Evolutionary conservation across 768 basidiomycete genomes (phyloP), one percentile per base, ranked within the genome.

Genomic region (Grammothele lineata): DNA sequence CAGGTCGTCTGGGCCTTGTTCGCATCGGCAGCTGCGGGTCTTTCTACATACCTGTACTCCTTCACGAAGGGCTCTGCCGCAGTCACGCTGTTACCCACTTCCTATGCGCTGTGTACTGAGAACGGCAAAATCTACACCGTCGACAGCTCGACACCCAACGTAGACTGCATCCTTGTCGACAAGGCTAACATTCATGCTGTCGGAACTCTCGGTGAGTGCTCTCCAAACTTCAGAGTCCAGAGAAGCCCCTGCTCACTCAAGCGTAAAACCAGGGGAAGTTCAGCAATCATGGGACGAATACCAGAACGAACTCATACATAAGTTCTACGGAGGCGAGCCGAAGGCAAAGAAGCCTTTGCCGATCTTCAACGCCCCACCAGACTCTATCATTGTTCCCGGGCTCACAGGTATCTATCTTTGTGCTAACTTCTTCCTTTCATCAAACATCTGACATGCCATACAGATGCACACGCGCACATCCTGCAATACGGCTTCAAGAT

Each of bases 401-500:
- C 69, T 92, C 15, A 68, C 85, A 62, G 87, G 87, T 85, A 21
- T 14, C 30, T 23, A 4, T 14, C 8, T 14, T 30, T 14, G 27
- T 14, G n/a, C n/a, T n/a, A n/a, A n/a, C n/a, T n/a, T n/a, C 27
- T 14, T 30, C 27, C 27, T 7, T 14, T 30, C 8, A 7, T 30
- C 8, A 7, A 7, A 30, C 27, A 14, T 30, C 27, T 30, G 27
- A 30, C 27, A 14, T 14, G 7, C 27, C 15, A 14, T 8, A 7
- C 26, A 85, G 90, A 92, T 62, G 80, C 88, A 0, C 90, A 92
- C 64, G 88, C 83, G 0, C 91, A 93, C 60, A 66, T 91, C 17
- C 59, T 91, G 26, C 71, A 78, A 24, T 87, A 90, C 53, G 92
- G 91, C 1, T 80, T 77, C 51, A 84, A 80, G 63, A 70, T 70